These are phyloP conservation scores for Suillus lakei DNA, from an alignment of 768 basidiomycete genomes.

Conservation along the genomic window DNA sequence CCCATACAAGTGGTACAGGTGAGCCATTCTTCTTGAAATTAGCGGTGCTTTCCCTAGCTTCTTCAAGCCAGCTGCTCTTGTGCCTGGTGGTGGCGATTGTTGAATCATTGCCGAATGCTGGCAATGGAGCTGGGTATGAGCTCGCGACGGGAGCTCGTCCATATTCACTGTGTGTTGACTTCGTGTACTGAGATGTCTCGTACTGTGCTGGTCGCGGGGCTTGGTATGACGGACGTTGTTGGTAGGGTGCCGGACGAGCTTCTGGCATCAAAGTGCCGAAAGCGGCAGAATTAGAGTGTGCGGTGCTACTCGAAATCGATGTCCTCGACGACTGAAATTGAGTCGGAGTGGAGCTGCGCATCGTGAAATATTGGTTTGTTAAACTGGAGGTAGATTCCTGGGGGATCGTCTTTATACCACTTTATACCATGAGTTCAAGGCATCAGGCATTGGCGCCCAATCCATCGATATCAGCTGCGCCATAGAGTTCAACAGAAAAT, in stretches of 20 bases:
- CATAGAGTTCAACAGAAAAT: background rate
- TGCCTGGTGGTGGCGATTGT: background rate
- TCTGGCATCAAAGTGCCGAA: background rate
- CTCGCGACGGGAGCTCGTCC: background rate
- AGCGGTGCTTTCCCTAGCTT: constrained; percentile 4
- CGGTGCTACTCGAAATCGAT: background rate
- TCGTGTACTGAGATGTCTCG: background rate
- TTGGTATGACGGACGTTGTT: constrained; percentile 3
- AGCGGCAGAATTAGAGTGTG: background rate
- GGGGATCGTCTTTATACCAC: background rate
- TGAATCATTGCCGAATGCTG: background rate
- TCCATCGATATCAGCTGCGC: constrained; percentile 6
- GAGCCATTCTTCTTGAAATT: constrained; percentile 22
- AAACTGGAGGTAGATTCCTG: background rate
- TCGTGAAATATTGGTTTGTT: constrained; percentile 2
- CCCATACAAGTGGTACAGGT: constrained; percentile 33
- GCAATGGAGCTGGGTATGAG: background rate
- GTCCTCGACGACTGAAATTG: constrained; percentile 1
- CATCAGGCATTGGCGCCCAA: background rate
- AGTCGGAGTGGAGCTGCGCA: background rate
- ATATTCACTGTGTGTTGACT: background rate
- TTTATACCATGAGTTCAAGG: background rate
- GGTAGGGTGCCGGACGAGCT: background rate
- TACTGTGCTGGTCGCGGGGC: background rate
- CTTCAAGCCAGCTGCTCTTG: constrained; percentile 1